Percentiles rank a stretch among this genome's conserved stretches.
Evolutionary conservation across 176 grass and related monocot species (phyloP).

Genomic region (Zea mays): Zm-B73-REFERENCE-NAM-5.0 NC_050098.1:173661001-173661500

Average conservation of each 20-base stretch:
- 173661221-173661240: background rate
- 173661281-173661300: conserved; percentile 52
- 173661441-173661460: background rate
- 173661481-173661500: conserved; percentile 43
- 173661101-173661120: conserved; percentile 72
- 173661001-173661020: background rate
- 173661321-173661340: conserved; percentile 48
- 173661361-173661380: background rate
- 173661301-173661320: conserved; percentile 39
- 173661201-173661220: background rate
- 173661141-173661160: background rate
- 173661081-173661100: conserved; percentile 50
- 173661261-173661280: conserved; percentile 30
- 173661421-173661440: background rate
- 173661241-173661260: conserved; percentile 35
- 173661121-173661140: conserved; percentile 74
- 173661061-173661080: conserved; percentile 56
- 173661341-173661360: conserved; percentile 41
- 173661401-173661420: background rate
- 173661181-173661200: background rate
- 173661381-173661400: background rate
- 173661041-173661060: conserved; percentile 40
- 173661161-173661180: background rate
- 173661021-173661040: background rate
- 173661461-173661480: conserved; percentile 44